Conservation (phyloP, 1,284 basidiomycete species). For the Trametes sp. region DNA sequence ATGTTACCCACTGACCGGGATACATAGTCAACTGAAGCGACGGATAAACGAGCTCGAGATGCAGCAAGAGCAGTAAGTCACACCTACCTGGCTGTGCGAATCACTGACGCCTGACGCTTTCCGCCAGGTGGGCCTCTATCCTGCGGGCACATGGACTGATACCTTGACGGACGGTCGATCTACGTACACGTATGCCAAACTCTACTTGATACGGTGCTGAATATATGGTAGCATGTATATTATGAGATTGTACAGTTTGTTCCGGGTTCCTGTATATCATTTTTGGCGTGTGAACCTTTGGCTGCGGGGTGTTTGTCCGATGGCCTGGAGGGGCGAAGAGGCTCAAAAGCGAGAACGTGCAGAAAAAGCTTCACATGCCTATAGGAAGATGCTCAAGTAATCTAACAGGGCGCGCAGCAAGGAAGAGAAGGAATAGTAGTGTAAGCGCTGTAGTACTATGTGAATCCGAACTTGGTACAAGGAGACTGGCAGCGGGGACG, state of each 20-base stretch:
- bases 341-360: conserved; percentile 33
- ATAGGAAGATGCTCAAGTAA: conserved; percentile 46
- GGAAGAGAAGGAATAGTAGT: conserved; percentile 14
- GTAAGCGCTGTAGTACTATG: neutral
- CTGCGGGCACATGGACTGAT: conserved; percentile 68
- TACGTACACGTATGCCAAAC: neutral
- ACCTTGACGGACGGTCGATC: conserved; percentile 34
- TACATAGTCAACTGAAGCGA: conserved; percentile 68
- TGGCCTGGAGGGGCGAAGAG: conserved; percentile 29
- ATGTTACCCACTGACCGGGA: conserved; percentile 1
- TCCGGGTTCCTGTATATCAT: neutral
- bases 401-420: conserved; percentile 39
- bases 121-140: conserved; percentile 66
- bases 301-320: too few relatives aligned
- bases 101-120: conserved; percentile 1
- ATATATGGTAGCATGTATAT: conserved; percentile 18
- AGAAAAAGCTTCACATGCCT: conserved; percentile 45
- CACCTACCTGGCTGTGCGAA: conserved; percentile 8
- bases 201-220: conserved; percentile 11
- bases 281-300: too few relatives aligned
- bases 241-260: conserved; percentile 5
- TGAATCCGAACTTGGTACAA: neutral
- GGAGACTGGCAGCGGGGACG: neutral
- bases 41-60: conserved; percentile 75
- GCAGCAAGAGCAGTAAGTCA: conserved; percentile 80